Base-by-base conservation (phyloP, 1,139 yeast species). In the Hanseniaspora gamundiae region DNA sequence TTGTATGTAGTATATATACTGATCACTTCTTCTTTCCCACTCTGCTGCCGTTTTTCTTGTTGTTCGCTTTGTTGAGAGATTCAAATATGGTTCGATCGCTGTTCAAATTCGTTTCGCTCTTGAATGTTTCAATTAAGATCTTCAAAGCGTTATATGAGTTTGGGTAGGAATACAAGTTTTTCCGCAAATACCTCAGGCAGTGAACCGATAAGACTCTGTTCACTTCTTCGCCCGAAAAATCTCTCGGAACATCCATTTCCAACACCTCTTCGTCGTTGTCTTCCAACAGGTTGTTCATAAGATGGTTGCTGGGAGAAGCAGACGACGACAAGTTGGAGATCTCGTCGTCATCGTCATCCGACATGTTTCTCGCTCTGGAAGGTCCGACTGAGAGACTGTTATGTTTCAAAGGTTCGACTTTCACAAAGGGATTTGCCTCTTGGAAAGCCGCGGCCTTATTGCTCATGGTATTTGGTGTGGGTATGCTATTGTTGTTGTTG, bases 211-310 rank as follows among this genome's bases (percentile, higher is more conserved):
- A 16, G 16, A 40, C 16, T 11, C 35, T 21, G 24, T 40, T 42
- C 28, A 43, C 24, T 20, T 43, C 43, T n/a, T 43, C 43, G 16
- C 21, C 20, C 3, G 36, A 28, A 31, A 43, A 40, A 19, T 40
- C 35, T 22, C 41, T 35, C 10, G 45, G 43, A 36, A 43, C 43
- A 17, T 43, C 38, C 9, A 43, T 43, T 31, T 43, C 39, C 17
- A 43, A 19, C 3, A 40, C 43, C 7, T 40, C 45, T 11, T 40
- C 40, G 11, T 42, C 45, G 20, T 42, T 40, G 11, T 33, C 43
- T 19, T 42, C 44, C 20, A 33, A 17, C 3, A 17, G 22, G n/a
- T 33, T 33, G n/a, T 17, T 33, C 10, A 33, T 13, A 13, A 17
- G n/a, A 10, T 33, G 20, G 36, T n/a, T 33, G 24, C 22, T n/a